Base-by-base conservation (phyloP, 192 early-diverging fungal species). In the Backusella tuberculispora region DNA sequence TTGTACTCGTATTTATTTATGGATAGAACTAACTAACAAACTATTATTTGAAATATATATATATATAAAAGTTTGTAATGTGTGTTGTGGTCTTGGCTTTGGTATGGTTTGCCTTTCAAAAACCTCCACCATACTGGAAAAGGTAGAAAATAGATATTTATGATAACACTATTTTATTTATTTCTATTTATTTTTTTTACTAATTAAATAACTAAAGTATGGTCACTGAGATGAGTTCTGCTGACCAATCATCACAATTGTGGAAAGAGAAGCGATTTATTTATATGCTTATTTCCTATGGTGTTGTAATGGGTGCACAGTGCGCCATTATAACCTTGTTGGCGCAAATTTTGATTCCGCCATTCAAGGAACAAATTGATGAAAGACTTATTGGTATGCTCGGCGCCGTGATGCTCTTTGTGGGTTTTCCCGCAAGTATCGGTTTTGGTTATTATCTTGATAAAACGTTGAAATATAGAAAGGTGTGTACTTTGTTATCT, bases 261-360 rank as follows among this genome's bases (percentile, higher is more conserved):
- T 81, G 71, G 71, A 73, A 67, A 68, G 48, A 78, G n/a, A 15
- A 19, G 21, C 40, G 46, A 10, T 85, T 85, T 73, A 34, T 83
- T 13, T 50, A 66, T 63, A 48, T 85, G 21, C 17, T 81, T 24
- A 66, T 63, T 41, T 67, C 84, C 5, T 85, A 69, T 72, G 81
- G 74, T 43, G 74, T 79, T 38, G 69, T 81, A 12, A 80, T 76
- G 53, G 83, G 83, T 15, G 81, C 79, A 34, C 79, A 81, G 63
- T 80, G 74, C 56, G 76, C 84, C 7, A 41, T 85, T 40, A 74
- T 78, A 42, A 85, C 81, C 29, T 65, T 85, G 43, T 66, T 85
- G 6, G 76, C 81, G 12, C 81, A 85, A 45, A 80, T 83, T 6
- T 15, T 85, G 6, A 43, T 81, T 15, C 79, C 81, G 29, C 72